Conservation (phyloP, 2,329 filamentous ascomycete species). For the Rutstroemia sp. region DNA sequence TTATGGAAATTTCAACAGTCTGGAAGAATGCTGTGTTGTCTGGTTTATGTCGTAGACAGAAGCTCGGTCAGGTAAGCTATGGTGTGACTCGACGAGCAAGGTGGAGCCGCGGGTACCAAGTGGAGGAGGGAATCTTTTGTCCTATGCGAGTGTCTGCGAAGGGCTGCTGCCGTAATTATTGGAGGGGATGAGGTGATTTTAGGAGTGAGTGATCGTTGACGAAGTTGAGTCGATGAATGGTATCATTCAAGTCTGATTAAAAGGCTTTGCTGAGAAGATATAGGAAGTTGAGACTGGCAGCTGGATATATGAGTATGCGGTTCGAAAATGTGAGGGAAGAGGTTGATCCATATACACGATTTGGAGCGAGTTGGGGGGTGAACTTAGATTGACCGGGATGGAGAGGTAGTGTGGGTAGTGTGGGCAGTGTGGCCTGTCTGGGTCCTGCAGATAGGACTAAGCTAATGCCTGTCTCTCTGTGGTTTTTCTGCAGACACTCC, state of each 20-base stretch:
- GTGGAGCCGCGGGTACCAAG: conserved; percentile 21
- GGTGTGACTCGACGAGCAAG: conserved; percentile 26
- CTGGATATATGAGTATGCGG: background rate
- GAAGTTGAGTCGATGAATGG: conserved; percentile 10
- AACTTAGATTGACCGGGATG: no score
- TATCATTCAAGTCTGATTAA: conserved; percentile 8
- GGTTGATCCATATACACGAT: conserved; percentile 20
- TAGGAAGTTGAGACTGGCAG: background rate
- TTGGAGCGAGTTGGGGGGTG: conserved; percentile 5
- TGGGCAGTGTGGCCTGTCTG: conserved; percentile 15
- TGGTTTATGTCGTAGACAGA: conserved; percentile 11
- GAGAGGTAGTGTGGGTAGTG: background rate
- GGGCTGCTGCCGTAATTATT: conserved; percentile 14
- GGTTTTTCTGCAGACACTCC: no score
- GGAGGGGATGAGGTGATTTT: conserved; percentile 16
- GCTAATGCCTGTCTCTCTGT: conserved; percentile 11
- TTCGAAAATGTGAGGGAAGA: conserved; percentile 7
- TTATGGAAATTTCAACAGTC: conserved; percentile 1
- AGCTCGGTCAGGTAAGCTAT: conserved; percentile 16
- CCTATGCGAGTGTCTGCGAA: conserved; percentile 7
- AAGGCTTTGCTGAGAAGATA: background rate
- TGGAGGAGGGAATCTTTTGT: conserved; percentile 11
- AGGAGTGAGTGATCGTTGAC: conserved; percentile 4
- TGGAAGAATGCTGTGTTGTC: conserved; percentile 11
- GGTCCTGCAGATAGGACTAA: conserved; percentile 11